Percentiles rank a stretch among this genome's conserved stretches.
These are phyloP conservation scores for Entelexis paramagnoliae DNA, from an alignment of 1,139 yeast genomes.

Conservation along the genomic window DNA sequence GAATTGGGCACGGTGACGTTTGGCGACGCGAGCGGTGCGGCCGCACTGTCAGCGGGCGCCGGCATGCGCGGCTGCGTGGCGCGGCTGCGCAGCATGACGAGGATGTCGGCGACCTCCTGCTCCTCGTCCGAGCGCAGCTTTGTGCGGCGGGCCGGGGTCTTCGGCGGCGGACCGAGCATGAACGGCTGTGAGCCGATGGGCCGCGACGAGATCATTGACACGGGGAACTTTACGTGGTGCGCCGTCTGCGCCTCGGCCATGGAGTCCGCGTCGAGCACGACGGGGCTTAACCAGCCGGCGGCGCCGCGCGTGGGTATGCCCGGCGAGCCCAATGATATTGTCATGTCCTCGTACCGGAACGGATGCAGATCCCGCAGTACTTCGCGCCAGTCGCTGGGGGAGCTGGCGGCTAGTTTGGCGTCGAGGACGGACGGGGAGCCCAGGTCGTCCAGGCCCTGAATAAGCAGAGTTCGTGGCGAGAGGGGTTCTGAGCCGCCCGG, in stretches of 20 bases:
- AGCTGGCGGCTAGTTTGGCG: neutral
- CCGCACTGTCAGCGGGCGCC: neutral
- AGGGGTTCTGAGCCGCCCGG: slow-evolving; percentile 8
- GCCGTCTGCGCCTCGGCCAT: neutral
- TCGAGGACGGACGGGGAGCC: neutral
- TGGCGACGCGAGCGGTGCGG: neutral
- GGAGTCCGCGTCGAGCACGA: neutral
- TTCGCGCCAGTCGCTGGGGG: slow-evolving; percentile 1
- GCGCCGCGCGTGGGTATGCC: neutral
- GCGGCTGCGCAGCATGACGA: slow-evolving; percentile 4
- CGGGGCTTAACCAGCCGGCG: neutral
- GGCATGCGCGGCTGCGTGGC: neutral
- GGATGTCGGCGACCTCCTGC: slow-evolving; percentile 5
- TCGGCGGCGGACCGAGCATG: neutral
- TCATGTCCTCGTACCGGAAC: slow-evolving; percentile 1
- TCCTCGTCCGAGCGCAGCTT: slow-evolving; percentile 1
- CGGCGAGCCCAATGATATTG: neutral
- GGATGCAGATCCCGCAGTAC: slow-evolving; percentile 1
- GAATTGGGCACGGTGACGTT: neutral
- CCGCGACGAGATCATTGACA: neutral
- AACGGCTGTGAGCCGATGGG: neutral
- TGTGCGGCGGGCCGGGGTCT: neutral
- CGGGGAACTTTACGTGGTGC: slow-evolving; percentile 1
- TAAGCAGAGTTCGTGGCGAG: slow-evolving; percentile 8
- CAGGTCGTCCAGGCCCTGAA: slow-evolving; percentile 6